Evolutionary conservation across 148 eudicot species (phyloP).

Genomic region (Euryodendron excelsum): DNA sequence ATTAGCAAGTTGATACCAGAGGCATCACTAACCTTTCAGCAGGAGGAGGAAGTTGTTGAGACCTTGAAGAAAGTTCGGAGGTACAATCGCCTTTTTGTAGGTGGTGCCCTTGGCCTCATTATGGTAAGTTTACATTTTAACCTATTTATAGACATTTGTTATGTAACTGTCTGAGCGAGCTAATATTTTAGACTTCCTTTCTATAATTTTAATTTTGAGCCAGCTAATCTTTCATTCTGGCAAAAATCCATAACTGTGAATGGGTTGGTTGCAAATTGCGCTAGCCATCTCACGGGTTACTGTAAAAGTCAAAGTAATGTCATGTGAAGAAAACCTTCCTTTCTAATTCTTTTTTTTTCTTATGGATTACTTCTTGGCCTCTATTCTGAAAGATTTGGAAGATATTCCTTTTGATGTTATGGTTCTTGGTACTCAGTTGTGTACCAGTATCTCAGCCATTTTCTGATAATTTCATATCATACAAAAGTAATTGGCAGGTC

Average conservation of each 20-base stretch:
- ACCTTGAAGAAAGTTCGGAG: slow-evolving; percentile 37
- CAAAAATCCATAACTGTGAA: not conserved
- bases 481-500: too few species aligned
- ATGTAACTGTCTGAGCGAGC: not conserved
- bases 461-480: too few species aligned
- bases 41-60: slow-evolving; percentile 33
- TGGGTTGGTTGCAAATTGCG: not conserved
- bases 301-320: not conserved
- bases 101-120: slow-evolving; percentile 44
- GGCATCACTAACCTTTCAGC: slow-evolving; percentile 20
- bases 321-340: not conserved
- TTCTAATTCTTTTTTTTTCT: too few species aligned
- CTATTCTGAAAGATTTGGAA: too few species aligned
- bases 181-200: not conserved
- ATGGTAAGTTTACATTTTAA: slow-evolving; percentile 28
- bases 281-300: not conserved
- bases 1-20: slow-evolving; percentile 43
- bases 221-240: not conserved
- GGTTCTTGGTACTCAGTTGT: too few species aligned
- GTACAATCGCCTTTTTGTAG: slow-evolving; percentile 54
- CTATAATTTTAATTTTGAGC: not conserved
- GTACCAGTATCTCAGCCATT: too few species aligned
- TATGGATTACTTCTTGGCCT: too few species aligned
- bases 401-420: too few species aligned
- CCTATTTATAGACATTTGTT: not conserved